Evolutionary conservation across 768 basidiomycete genomes (phyloP).

Genomic region (Termitomyces sp.): DNA sequence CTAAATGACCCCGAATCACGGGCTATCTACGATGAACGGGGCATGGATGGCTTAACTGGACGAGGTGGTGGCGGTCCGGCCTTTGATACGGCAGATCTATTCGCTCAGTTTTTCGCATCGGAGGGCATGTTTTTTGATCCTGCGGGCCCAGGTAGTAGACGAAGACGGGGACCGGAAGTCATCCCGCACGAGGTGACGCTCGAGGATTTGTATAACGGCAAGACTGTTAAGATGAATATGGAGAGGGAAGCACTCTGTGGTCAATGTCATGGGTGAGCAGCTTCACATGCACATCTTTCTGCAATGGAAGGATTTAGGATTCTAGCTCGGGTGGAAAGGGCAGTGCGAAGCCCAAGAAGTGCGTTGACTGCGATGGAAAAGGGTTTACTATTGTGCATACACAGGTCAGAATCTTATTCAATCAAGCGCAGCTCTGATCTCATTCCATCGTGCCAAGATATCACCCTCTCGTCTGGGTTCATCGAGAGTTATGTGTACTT

Average conservation of each 20-base stretch:
- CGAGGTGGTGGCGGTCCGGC: conserved; percentile 38
- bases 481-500: conserved; percentile 53
- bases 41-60: conserved; percentile 62
- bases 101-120: conserved; percentile 65
- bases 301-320: background rate
- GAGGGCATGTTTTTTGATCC: conserved; percentile 55
- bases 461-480: conserved; percentile 43
- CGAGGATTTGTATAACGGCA: conserved; percentile 92
- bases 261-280: conserved; percentile 69
- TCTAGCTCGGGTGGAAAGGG: conserved; percentile 76
- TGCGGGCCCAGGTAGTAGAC: conserved; percentile 45
- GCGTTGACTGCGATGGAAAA: conserved; percentile 77
- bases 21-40: conserved; percentile 67
- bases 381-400: conserved; percentile 64
- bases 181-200: conserved; percentile 82
- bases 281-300: conserved; percentile 1
- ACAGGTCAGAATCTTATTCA: conserved; percentile 30
- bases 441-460: conserved; percentile 23
- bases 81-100: conserved; percentile 64
- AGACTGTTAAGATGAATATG: conserved; percentile 82
- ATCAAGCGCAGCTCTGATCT: background rate
- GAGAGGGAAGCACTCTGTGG: conserved; percentile 80
- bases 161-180: conserved; percentile 63
- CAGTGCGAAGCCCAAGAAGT: conserved; percentile 80
- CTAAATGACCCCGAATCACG: conserved; percentile 66